Evolutionary conservation across 495 filamentous ascomycete genomes (phyloP).

Genomic region (Penicillium dipodomyicola): DNA sequence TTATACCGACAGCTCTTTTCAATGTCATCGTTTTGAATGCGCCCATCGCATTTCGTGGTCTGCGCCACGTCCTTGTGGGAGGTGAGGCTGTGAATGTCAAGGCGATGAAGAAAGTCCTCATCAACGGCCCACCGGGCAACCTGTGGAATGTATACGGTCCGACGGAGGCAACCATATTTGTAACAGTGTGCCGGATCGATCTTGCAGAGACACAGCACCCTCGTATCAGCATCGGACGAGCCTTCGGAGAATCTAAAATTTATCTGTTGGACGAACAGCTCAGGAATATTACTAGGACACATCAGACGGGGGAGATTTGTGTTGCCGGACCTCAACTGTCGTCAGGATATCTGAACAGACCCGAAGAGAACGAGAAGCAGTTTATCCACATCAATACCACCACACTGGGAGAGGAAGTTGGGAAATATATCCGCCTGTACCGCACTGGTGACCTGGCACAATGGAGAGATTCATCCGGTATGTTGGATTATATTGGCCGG

Average conservation of each 20-base stretch:
- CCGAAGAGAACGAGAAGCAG: not conserved
- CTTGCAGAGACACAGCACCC: not conserved
- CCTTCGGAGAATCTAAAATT: not conserved
- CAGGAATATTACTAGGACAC: not conserved
- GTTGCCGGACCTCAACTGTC: conserved; percentile 9
- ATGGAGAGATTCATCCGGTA: conserved; percentile 25
- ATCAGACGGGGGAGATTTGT: conserved; percentile 3
- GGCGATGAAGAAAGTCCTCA: not conserved
- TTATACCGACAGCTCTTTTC: not conserved
- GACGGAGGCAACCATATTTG: conserved; percentile 24
- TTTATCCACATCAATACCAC: not conserved
- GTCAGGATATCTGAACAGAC: conserved; percentile 8
- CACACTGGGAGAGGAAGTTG: no score
- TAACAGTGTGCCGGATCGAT: conserved; percentile 3
- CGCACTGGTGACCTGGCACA: conserved; percentile 32
- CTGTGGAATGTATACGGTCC: conserved; percentile 32
- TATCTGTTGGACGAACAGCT: conserved; percentile 4
- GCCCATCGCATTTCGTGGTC: not conserved
- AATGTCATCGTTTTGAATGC: not conserved
- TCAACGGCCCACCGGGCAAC: conserved; percentile 1
- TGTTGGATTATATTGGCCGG: conserved; percentile 39
- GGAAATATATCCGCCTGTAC: conserved; percentile 1
- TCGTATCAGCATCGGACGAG: not conserved
- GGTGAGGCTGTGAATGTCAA: not conserved
- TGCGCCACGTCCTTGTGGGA: not conserved